Evolutionary conservation across 345 rosid species (phyloP), one percentile per base, ranked within the genome.

Genomic region (Brassica incana): DNA sequence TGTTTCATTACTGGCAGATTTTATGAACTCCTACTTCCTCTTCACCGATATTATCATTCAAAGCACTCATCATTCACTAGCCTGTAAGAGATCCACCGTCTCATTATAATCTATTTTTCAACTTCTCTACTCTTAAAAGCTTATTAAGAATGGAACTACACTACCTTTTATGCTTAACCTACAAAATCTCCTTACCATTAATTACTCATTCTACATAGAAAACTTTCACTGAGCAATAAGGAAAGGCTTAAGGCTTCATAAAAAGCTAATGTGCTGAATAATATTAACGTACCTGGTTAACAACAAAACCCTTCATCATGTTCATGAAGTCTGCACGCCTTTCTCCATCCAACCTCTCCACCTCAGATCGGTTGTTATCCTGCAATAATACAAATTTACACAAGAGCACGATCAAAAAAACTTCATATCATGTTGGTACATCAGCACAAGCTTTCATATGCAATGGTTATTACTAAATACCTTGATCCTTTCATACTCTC

Each of bases 271-370:
- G 32, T 29, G 32, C 32, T 66, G 30, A 48, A 40, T 48, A n/a
- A 33, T 20, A 33, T 16, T 16, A 50, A n/a, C 5, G 50, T 83
- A 93, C 98, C 98, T 95, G 98, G 86, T 90, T 95, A 68, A 83
- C 88, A 65, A 91, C 97, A 85, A 93, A 91, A 32, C 99, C 97
- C 84, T 89, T 93, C 86, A 93, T 78, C 99, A 91, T 95, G 87
- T 87, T 91, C 84, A 88, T 82, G 75, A 91, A 90, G 84, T 93
- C 96, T 1, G 86, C 77, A 14, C 83, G 90, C 76, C 96, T 93
- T 89, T 93, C 97, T 66, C 75, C 78, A 71, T 90, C 96, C 74
- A 93, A 84, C 90, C 98, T 88, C 81, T 93, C 97, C 67, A 93
- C 90, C 77, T 91, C 98, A 76, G 69, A 83, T 83, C 82, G 79